These are phyloP conservation scores for Viridothelium virens DNA, from an alignment of 495 filamentous ascomycete species.

Conservation along the genomic window DNA sequence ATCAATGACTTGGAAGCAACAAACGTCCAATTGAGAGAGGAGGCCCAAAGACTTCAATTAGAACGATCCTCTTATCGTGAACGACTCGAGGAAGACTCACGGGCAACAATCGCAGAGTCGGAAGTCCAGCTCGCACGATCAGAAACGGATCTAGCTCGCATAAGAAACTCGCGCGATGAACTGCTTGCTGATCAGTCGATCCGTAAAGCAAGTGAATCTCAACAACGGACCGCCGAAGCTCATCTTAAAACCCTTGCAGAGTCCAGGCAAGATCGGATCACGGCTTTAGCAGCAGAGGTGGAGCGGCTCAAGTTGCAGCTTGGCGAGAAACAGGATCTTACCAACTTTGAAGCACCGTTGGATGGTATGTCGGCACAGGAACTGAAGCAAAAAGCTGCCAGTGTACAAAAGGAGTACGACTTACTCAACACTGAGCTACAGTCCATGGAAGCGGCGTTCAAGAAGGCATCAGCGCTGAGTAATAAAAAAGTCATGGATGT, in stretches of 20 bases:
- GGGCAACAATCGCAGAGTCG: conserved; percentile 59
- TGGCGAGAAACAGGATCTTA: conserved; percentile 36
- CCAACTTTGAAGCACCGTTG: conserved; percentile 43
- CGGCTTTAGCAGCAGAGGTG: conserved; percentile 71
- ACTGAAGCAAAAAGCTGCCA: conserved; percentile 61
- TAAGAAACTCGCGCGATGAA: conserved; percentile 76
- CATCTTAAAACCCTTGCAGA: conserved; percentile 73
- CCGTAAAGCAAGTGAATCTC: conserved; percentile 67
- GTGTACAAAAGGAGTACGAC: conserved; percentile 66
- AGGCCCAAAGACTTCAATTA: conserved; percentile 72
- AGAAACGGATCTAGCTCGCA: conserved; percentile 77
- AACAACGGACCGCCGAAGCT: conserved; percentile 56
- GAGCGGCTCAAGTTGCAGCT: conserved; percentile 55
- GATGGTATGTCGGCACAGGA: conserved; percentile 55
- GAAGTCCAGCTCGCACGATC: conserved; percentile 72
- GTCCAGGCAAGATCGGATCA: conserved; percentile 66
- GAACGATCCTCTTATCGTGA: conserved; percentile 76
- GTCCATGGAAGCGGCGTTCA: conserved; percentile 78
- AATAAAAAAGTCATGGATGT: conserved; percentile 77
- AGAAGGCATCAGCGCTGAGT: conserved; percentile 73
- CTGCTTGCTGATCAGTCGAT: conserved; percentile 72
- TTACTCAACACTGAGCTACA: conserved; percentile 80
- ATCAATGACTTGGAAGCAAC: conserved; percentile 87
- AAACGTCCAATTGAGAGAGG: conserved; percentile 76
- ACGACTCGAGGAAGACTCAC: conserved; percentile 69